Conservation (phyloP, 2,329 filamentous ascomycete species). For the Escovopsis weberi region DNA sequence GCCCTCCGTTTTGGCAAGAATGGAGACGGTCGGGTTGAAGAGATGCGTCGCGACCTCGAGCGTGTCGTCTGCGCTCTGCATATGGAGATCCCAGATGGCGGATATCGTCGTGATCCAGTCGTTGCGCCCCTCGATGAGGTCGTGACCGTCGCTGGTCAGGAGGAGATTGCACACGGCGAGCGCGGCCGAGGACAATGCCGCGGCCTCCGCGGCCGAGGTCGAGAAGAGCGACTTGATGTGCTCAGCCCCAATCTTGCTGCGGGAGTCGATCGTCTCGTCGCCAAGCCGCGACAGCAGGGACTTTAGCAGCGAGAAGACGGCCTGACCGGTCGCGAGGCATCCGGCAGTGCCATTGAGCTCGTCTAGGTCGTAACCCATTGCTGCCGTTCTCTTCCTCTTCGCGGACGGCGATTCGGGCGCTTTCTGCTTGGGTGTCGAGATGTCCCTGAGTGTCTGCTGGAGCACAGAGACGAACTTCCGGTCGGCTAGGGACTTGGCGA, state of each 20-base stretch:
- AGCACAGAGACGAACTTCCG: constrained; percentile 53
- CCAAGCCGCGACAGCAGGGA: constrained; percentile 32
- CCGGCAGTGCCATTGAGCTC: constrained; percentile 24
- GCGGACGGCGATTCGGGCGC: neutral
- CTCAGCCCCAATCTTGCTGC: constrained; percentile 38
- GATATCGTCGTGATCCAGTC: constrained; percentile 33
- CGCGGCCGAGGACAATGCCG: constrained; percentile 29
- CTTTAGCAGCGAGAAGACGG: constrained; percentile 31
- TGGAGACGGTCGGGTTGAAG: constrained; percentile 21
- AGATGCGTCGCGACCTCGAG: constrained; percentile 34
- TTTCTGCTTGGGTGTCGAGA: constrained; percentile 19
- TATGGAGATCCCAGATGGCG: constrained; percentile 38
- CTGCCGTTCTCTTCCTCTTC: constrained; percentile 32
- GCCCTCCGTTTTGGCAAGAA: constrained; percentile 27
- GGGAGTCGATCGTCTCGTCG: constrained; percentile 20
- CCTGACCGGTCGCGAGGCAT: constrained; percentile 32
- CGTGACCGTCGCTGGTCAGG: constrained; percentile 17
- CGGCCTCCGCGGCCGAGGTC: constrained; percentile 31
- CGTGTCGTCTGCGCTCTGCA: constrained; percentile 33
- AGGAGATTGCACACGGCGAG: constrained; percentile 30
- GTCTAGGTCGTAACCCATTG: constrained; percentile 23
- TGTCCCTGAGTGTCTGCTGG: constrained; percentile 49
- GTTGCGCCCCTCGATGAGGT: constrained; percentile 22
- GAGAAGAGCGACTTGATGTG: constrained; percentile 44
- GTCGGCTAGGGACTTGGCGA: constrained; percentile 58